Evolutionary conservation across 495 filamentous ascomycete genomes (phyloP), one percentile per base, ranked within the genome.

Genomic region (Neurospora sp.): DNA sequence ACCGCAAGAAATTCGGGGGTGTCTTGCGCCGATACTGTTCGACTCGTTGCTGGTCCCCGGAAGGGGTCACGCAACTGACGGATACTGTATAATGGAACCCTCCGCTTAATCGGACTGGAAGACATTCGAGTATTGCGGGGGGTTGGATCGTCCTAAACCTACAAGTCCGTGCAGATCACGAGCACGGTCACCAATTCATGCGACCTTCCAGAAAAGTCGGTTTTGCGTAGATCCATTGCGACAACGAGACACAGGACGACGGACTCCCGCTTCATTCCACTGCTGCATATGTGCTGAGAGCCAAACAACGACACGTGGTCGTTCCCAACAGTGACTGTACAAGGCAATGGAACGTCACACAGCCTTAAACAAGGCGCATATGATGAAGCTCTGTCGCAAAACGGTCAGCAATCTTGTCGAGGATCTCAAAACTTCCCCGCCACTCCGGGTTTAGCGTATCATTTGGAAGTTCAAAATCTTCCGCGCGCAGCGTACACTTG

Each of bases 251-350:
- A 65, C 12, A 65, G 14, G 14, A 31, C 14, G 27, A 65, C 53
- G 53, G 53, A 27, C 14, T 65, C 53, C 53, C 27, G 8, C 53
- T 65, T 65, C 3, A 31, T 31, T 35, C 53, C 27, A 31, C 14
- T 65, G 6, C 27, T 31, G 27, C 31, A 65, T 65, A 65, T 61
- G 22, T 65, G 27, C 7, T 37, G 53, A 65, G 27, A 35, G 53
- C 53, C 53, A 41, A 69, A 61, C 37, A 69, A 22, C 69, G 31
- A 70, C 44, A 74, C 70, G 70, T 71, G 73, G 73, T 72, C 42
- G 18, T 41, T 45, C 42, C 22, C 41, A 41, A 40, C 14, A 37
- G 35, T 22, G 40, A n/a, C 12, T 20, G 39, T 39, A 44, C 39
- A 59, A 65, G 53, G 53, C 53, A 65, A 65, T 65, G 53, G 14